Base-by-base conservation (phyloP, 1,139 yeast genomes). In the Blastobotrys apis region DNA sequence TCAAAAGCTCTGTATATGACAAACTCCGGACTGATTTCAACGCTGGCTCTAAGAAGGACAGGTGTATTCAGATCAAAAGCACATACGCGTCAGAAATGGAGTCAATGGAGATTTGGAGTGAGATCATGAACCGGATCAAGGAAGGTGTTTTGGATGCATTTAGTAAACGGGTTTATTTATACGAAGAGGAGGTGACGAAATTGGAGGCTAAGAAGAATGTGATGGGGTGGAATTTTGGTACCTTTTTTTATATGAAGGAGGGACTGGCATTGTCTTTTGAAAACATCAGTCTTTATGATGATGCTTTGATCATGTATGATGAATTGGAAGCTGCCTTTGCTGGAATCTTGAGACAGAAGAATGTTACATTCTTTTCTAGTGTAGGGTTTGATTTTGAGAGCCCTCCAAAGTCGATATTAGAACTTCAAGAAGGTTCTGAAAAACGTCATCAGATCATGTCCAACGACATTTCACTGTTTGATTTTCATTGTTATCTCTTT, bases 1-100 rank as follows among this genome's bases (percentile, higher is more conserved):
- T 79, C 45, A 77, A 78, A 46, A 73, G 78, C 2, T 77, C 81
- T 4, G 70, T 78, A 1, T 76, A 74, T 56, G 84, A 83, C 51
- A 86, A 87, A 58, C 64, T 87, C 43, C 74, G 72, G 47, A 58
- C 71, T 2, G 95, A 87, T 58, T 86, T 85, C 62, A 80, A 77
- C 45, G 52, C 63, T 8, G 58, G 62, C 8, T 52, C 64, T 13
- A 64, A 64, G 39, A 55, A 55, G 26, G 70, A 66, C 34, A 54
- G 69, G 20, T 65, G 68, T 44, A 52, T 65, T 27, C 71, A 62
- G 46, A 44, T 64, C n/a, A 47, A 56, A 9, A 51, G 54, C 47
- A 71, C 69, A 34, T 71, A 71, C 49, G 59, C 67, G 1, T 63
- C 65, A 9, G 67, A 66, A 1, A 53, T 65, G 26, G 64, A 58